Evolutionary conservation across 2,329 filamentous ascomycete species (phyloP).

Genomic region (Colletotrichum tamarilloi): DNA sequence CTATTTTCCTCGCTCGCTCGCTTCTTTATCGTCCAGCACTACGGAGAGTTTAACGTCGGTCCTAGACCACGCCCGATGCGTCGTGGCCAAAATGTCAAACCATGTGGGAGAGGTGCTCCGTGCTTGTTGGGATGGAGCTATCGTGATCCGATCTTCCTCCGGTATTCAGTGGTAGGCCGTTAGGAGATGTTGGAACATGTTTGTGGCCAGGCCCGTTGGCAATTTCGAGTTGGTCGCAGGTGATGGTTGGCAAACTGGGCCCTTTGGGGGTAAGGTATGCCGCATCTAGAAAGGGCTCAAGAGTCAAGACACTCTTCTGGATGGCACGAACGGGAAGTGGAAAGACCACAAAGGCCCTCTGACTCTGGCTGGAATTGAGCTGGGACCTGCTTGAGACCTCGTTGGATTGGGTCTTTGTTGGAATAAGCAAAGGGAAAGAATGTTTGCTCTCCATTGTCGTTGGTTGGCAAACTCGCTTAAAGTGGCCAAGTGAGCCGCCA

Average conservation of each 20-base stretch:
- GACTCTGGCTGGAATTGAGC: neutral
- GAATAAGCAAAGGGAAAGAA: conserved; percentile 24
- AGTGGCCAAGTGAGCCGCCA: conserved; percentile 26
- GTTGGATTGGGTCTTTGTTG: conserved; percentile 4
- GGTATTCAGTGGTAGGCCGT: neutral
- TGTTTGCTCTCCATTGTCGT: conserved; percentile 28
- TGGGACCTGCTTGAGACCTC: neutral
- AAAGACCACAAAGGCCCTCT: neutral
- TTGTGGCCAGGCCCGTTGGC: neutral
- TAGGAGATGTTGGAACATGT: neutral
- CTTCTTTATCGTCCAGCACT: neutral
- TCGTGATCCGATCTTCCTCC: neutral
- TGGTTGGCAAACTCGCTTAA: conserved; percentile 22
- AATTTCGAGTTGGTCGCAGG: neutral
- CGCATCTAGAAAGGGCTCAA: neutral
- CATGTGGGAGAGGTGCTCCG: neutral
- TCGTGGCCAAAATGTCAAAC: neutral
- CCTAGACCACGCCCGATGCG: neutral
- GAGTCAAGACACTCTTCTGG: neutral
- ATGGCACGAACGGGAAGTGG: neutral
- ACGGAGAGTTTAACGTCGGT: neutral
- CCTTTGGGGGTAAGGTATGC: too few relatives aligned
- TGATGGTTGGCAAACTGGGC: too few relatives aligned
- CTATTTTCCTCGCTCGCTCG: conserved; percentile 6
- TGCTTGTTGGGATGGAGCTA: neutral